Evolutionary conservation across 257 asterid species (phyloP), one percentile per base, ranked within the genome.

Genomic region (Solanum habrochaites): DNA sequence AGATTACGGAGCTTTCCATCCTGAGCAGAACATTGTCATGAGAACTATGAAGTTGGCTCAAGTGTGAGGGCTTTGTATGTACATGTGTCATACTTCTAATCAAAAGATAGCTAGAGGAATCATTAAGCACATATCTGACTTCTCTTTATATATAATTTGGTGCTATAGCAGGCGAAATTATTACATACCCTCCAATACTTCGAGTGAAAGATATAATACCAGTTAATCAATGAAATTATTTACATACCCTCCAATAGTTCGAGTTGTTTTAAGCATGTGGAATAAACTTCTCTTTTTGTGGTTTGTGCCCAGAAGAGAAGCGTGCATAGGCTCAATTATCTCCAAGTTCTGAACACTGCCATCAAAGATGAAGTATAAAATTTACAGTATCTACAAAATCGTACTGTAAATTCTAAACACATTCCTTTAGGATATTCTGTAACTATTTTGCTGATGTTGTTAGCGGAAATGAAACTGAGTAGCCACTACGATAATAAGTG

Each of bases 271-370:
- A 91, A 97, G 98, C 98, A 94, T 94, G 89, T 95, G 98, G 92
- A 97, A 97, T 87, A 97, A 90, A 88, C 99, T 95, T 92, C 94
- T 93, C 93, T 97, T 97, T 89, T 93, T 97, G 92, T 58, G 92
- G 92, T 87, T 94, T 82, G 97, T 91, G 10, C 98, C 98, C 92
- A 92, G 87, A 86, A 95, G 98, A 88, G 93, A 88, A 72, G 95
- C 89, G 89, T 95, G 97, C 94, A 94, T 93, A 69, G 98, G 94
- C 91, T 97, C 99, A 81, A 95, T 94, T 85, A 97, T 93, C 91
- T 97, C 99, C 95, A 97, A 91, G 92, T 97, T 97, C 90, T 94
- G 98, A 83, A 97, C 98, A 83, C 99, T 97, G 98, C 81, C 86
- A 93, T 86, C 88, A 86, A 89, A 85, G 85, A 83, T 58, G 52